Percentiles rank a stretch among this genome's conserved stretches.
phyloP scores from a whole-genome alignment of 2,329 filamentous ascomycete genomes.

The Apiospora rasikravindrae region DNA sequence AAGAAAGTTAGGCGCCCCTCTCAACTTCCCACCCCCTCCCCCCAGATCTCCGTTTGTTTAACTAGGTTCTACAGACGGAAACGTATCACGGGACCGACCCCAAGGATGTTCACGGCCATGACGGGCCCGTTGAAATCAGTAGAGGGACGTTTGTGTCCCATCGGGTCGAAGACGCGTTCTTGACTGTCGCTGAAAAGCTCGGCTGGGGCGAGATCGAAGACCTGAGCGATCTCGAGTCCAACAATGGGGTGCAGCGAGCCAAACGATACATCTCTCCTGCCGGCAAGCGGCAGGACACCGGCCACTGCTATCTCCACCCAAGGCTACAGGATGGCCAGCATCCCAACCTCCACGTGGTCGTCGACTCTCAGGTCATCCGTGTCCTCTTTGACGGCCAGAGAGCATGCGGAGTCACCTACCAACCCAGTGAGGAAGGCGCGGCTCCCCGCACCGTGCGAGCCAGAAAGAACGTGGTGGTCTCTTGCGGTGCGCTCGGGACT shows the following conservation, averaged over 20 bases:
- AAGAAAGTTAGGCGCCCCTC: conserved; percentile 47
- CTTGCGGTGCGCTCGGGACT: conserved; percentile 57
- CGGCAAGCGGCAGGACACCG: conserved; percentile 35
- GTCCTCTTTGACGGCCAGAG: conserved; percentile 56
- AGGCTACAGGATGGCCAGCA: conserved; percentile 35
- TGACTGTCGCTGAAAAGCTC: conserved; percentile 48
- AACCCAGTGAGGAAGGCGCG: conserved; percentile 48
- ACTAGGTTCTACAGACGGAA: conserved; percentile 31
- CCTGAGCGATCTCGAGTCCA: conserved; percentile 51
- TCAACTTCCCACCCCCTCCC: neutral
- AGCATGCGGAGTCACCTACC: conserved; percentile 54
- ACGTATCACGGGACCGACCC: conserved; percentile 43
- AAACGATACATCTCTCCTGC: conserved; percentile 33
- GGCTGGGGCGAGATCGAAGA: conserved; percentile 56
- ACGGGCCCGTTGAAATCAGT: conserved; percentile 55
- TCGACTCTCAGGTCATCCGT: conserved; percentile 43
- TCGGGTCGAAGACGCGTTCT: conserved; percentile 49
- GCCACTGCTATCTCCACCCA: conserved; percentile 36
- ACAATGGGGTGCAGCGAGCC: conserved; percentile 40
- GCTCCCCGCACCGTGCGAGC: conserved; percentile 48
- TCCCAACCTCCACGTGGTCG: conserved; percentile 39
- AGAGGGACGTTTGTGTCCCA: conserved; percentile 49
- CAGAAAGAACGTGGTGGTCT: conserved; percentile 57
- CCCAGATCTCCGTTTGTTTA: conserved; percentile 33
- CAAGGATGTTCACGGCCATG: conserved; percentile 49